phyloP scores from a whole-genome alignment of 2,329 filamentous ascomycete genomes.

The Xylaria sp. region DNA sequence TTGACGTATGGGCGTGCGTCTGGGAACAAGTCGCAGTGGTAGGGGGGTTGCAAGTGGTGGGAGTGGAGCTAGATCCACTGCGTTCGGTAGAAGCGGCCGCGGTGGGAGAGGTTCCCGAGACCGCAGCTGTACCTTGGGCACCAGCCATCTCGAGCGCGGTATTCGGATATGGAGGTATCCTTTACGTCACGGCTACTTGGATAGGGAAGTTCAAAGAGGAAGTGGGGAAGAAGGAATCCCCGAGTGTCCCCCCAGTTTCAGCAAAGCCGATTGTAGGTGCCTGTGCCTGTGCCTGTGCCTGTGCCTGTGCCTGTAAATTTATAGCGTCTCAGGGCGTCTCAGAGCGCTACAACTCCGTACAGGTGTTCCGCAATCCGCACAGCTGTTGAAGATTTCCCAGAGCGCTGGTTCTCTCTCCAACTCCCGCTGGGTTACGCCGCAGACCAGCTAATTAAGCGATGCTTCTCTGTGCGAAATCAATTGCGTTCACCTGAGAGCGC shows the following conservation, averaged over 20 bases:
- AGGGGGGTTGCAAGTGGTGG: neutral
- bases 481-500: neutral
- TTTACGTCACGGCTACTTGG: neutral
- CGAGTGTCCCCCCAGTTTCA: neutral
- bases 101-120: slow-evolving; percentile 26
- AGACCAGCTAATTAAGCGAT: slow-evolving; percentile 5
- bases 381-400: neutral
- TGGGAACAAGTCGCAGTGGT: neutral
- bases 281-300: too few species aligned
- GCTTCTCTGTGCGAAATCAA: neutral
- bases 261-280: neutral
- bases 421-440: slow-evolving; percentile 6
- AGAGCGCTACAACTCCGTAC: too few species aligned
- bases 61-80: neutral
- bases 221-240: neutral
- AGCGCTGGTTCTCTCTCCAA: slow-evolving; percentile 1
- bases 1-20: neutral
- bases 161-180: neutral
- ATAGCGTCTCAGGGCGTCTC: too few species aligned
- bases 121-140: slow-evolving; percentile 16
- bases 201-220: neutral
- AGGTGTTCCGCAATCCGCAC: neutral
- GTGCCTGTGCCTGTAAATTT: too few species aligned
- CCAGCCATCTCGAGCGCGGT: neutral
- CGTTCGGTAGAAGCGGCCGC: neutral